phyloP scores from a whole-genome alignment of 2,329 filamentous ascomycete genomes.

The Scleromitrula shiraiana region DNA sequence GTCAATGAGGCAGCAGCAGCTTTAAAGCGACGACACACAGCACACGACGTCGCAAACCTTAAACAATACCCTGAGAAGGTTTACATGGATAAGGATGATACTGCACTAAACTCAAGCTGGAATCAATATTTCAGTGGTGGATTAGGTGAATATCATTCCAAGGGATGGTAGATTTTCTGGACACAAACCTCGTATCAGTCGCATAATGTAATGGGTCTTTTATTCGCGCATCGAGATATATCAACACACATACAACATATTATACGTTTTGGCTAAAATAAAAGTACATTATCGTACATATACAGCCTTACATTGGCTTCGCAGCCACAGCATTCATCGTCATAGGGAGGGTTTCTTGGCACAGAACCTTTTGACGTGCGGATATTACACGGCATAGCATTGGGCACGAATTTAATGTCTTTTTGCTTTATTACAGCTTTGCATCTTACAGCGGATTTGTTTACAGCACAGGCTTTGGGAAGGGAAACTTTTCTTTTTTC shows the following conservation, averaged over 20 bases:
- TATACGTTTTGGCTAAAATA: slow-evolving; percentile 22
- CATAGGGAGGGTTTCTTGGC: slow-evolving; percentile 19
- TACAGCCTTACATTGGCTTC: slow-evolving; percentile 25
- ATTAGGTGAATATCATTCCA: slow-evolving; percentile 71
- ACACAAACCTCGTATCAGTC: slow-evolving; percentile 14
- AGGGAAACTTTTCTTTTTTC: slow-evolving; percentile 4
- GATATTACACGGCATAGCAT: slow-evolving; percentile 11
- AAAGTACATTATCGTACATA: slow-evolving; percentile 18
- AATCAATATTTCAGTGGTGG: slow-evolving; percentile 82
- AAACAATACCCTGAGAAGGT: slow-evolving; percentile 68
- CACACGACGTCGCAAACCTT: slow-evolving; percentile 83
- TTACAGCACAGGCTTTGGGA: slow-evolving; percentile 2
- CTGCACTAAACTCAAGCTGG: slow-evolving; percentile 61
- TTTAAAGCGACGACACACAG: slow-evolving; percentile 82
- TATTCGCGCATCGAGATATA: slow-evolving; percentile 17
- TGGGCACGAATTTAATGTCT: slow-evolving; percentile 22
- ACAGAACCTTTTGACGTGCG: slow-evolving; percentile 22
- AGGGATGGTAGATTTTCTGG: slow-evolving; percentile 60
- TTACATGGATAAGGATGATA: slow-evolving; percentile 47
- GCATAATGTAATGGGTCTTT: slow-evolving; percentile 21
- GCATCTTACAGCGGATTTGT: slow-evolving; percentile 12
- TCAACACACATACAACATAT: slow-evolving; percentile 10
- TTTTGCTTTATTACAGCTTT: slow-evolving; percentile 22
- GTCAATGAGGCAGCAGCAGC: slow-evolving; percentile 73
- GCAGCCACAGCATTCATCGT: slow-evolving; percentile 28